Base-by-base conservation (phyloP, 306 rosid genomes). In the Casuarina equisetifolia region DNA sequence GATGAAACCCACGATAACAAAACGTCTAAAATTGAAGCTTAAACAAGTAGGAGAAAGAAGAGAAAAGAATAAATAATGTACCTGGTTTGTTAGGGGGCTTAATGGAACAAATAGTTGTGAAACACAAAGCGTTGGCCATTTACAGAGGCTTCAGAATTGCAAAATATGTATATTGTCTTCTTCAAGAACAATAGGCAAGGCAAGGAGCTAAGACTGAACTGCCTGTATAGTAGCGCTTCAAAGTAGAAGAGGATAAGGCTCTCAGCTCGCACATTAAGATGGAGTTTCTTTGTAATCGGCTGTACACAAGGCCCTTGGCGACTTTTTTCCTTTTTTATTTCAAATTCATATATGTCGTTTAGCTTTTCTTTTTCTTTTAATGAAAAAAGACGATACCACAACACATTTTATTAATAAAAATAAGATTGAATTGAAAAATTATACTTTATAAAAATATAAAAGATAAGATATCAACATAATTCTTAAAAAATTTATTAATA, bases 1-100 rank as follows among this genome's bases (percentile, higher is more conserved):
- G 11, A 58, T 0, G 32, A n/a, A 6, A 42, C n/a, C 46, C 17
- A 61, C n/a, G 79, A 61, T 13, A 44, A 83, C 49, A 82, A n/a
- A 54, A 71, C 55, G 48, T 19, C 48, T 63, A 52, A 77, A 76
- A 70, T 75, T 51, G 66, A 15, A 80, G 58, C 4, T 11, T n/a
- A 76, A 51, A 62, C 19, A 64, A 36, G 51, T 19, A 67, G 70
- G 63, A 5, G 59, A 12, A 70, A 4, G 40, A 42, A 76, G 64
- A 72, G 58, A 67, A 72, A 70, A 44, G 42, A 16, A 68, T 59
- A 46, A 62, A 70, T 17, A 17, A 64, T 40, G 38, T 80, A 96
- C 99, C 95, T 80, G 91, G 89, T 73, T 68, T 90, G 85, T 83
- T 84, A n/a, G 97, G 83, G 82, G 89, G 75, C 74, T 82, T 83